phyloP scores from a whole-genome alignment of 164 flowering plant genomes.

The Magnolia officinalis region DNA sequence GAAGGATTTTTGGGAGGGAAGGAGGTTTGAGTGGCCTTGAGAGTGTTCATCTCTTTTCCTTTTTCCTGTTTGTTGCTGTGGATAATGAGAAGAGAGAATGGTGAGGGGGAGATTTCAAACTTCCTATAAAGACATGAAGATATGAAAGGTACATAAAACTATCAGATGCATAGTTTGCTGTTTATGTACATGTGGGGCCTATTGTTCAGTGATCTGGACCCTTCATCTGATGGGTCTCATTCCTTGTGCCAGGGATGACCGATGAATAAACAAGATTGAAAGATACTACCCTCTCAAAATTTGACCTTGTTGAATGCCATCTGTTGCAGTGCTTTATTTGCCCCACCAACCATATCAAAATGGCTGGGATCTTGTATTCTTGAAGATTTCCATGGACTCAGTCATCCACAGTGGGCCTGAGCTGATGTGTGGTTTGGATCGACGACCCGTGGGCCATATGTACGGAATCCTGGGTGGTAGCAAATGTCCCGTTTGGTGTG shows the following conservation, averaged over 20 bases:
- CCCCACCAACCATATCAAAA: neutral
- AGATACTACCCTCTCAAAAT: too few species aligned
- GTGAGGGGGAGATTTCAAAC: neutral
- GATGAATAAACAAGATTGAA: too few species aligned
- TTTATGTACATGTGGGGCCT: too few species aligned
- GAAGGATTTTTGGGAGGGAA: slow-evolving; percentile 34
- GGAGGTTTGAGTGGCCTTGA: slow-evolving; percentile 49
- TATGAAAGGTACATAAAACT: too few species aligned
- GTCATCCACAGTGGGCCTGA: too few species aligned
- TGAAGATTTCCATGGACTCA: too few species aligned
- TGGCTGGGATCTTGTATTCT: too few species aligned
- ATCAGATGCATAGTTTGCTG: neutral
- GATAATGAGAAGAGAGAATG: neutral
- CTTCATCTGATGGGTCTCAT: neutral
- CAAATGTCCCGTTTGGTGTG: too few species aligned
- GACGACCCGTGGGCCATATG: too few species aligned
- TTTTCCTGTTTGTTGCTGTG: neutral
- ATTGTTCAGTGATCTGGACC: neutral
- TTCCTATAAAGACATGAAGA: neutral
- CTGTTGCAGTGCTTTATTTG: neutral
- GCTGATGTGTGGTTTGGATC: too few species aligned
- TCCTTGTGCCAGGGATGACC: neutral
- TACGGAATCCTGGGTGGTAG: too few species aligned
- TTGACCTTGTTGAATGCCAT: too few species aligned
- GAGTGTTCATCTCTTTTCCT: slow-evolving; percentile 39